phyloP scores from a whole-genome alignment of 2,329 filamentous ascomycete species.

The Hypomyces rosellus region DNA sequence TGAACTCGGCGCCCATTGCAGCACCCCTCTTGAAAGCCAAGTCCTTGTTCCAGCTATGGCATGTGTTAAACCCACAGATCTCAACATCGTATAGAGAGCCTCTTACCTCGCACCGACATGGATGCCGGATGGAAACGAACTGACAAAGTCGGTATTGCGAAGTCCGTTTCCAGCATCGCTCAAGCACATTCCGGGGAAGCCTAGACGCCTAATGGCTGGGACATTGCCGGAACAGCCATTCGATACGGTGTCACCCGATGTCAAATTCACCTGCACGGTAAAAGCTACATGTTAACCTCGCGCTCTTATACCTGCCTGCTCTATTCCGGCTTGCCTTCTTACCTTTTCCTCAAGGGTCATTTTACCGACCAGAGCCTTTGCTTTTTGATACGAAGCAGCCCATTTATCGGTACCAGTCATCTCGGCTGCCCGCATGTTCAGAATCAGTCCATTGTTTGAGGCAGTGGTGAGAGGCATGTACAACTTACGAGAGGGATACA shows the following conservation, averaged over 20 bases:
- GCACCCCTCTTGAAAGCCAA: slow-evolving; percentile 61
- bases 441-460: background rate
- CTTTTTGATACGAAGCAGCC: slow-evolving; percentile 60
- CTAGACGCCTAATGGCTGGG: slow-evolving; percentile 29
- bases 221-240: slow-evolving; percentile 44
- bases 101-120: slow-evolving; percentile 33
- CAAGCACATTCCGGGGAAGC: slow-evolving; percentile 40
- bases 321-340: slow-evolving; percentile 1
- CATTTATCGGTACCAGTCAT: slow-evolving; percentile 59
- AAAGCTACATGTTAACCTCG: background rate
- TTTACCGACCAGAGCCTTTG: slow-evolving; percentile 60
- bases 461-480: background rate
- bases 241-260: slow-evolving; percentile 57
- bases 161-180: slow-evolving; percentile 40
- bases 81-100: background rate
- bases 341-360: slow-evolving; percentile 72
- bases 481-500: slow-evolving; percentile 46
- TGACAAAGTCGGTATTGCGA: slow-evolving; percentile 37
- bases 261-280: slow-evolving; percentile 55
- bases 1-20: slow-evolving; percentile 72
- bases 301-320: too few species aligned
- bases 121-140: slow-evolving; percentile 34
- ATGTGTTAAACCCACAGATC: background rate
- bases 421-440: slow-evolving; percentile 28
- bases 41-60: slow-evolving; percentile 58